Evolutionary conservation across 306 rosid genomes (phyloP).

Genomic region (Cicer yamashitae): DNA sequence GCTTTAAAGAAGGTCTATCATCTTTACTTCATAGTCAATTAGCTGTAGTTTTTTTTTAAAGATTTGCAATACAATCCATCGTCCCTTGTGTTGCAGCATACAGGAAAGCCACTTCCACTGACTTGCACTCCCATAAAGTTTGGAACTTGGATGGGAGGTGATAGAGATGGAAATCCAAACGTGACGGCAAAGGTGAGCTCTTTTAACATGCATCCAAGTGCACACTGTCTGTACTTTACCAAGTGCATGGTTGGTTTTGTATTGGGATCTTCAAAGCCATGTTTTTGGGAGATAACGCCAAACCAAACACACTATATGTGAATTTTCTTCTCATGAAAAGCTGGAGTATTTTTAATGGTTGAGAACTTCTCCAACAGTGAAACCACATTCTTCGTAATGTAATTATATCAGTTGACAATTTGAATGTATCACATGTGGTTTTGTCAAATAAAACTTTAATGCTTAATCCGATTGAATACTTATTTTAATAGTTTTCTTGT

Average conservation of each 20-base stretch:
- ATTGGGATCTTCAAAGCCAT: background rate
- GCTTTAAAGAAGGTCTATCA: slow-evolving; percentile 82
- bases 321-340: slow-evolving; percentile 27
- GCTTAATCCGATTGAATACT: background rate
- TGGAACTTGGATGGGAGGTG: slow-evolving; percentile 99
- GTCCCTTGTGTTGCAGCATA: slow-evolving; percentile 61
- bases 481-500: slow-evolving; percentile 22
- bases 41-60: slow-evolving; percentile 38
- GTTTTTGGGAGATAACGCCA: background rate
- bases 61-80: slow-evolving; percentile 26
- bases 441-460: slow-evolving; percentile 18
- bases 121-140: slow-evolving; percentile 91
- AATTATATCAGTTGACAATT: background rate
- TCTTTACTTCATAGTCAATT: slow-evolving; percentile 39
- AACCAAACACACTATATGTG: background rate
- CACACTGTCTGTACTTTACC: slow-evolving; percentile 8
- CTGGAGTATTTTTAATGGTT: slow-evolving; percentile 19
- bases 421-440: slow-evolving; percentile 4
- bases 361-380: slow-evolving; percentile 29
- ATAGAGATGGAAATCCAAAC: slow-evolving; percentile 96
- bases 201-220: slow-evolving; percentile 26
- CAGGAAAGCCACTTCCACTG: slow-evolving; percentile 91
- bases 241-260: background rate
- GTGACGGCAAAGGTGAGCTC: slow-evolving; percentile 86
- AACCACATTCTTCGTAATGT: slow-evolving; percentile 28